phyloP scores from a whole-genome alignment of 495 filamentous ascomycete genomes.

The Clohesyomyces aquaticus region DNA sequence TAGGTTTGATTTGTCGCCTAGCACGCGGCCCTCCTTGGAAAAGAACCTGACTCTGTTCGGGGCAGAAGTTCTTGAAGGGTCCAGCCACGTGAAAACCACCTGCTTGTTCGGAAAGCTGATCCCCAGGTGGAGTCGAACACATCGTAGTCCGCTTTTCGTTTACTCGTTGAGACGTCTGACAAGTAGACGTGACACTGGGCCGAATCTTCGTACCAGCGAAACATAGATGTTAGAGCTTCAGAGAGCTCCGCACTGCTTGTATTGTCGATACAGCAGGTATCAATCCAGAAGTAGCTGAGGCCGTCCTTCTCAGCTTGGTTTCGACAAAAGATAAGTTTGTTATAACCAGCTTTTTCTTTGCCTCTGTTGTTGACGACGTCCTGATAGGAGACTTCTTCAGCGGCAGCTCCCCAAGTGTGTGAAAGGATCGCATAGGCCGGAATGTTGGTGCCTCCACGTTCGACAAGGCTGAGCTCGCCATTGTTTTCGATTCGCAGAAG shows the following conservation, averaged over 20 bases:
- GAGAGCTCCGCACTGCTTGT: slow-evolving; percentile 25
- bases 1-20: background rate
- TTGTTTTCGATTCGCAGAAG: slow-evolving; percentile 1
- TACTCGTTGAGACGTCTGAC: background rate
- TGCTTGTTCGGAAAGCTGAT: background rate
- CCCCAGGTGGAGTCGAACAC: no score
- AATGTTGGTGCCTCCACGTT: slow-evolving; percentile 7
- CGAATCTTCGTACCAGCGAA: slow-evolving; percentile 25
- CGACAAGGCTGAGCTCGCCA: slow-evolving; percentile 8
- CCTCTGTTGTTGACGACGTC: slow-evolving; percentile 8
- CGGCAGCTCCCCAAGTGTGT: slow-evolving; percentile 6
- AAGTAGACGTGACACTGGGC: slow-evolving; percentile 12
- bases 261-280: slow-evolving; percentile 43
- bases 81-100: background rate
- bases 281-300: slow-evolving; percentile 15
- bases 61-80: background rate
- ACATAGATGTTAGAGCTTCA: slow-evolving; percentile 34
- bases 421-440: slow-evolving; percentile 15
- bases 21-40: background rate
- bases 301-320: slow-evolving; percentile 13
- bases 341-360: slow-evolving; percentile 8
- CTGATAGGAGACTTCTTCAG: slow-evolving; percentile 8
- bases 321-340: slow-evolving; percentile 9
- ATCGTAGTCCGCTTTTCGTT: no score
- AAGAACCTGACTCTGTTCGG: background rate